Conservation (phyloP, 1,284 basidiomycete species). For the Malassezia nana region DNA sequence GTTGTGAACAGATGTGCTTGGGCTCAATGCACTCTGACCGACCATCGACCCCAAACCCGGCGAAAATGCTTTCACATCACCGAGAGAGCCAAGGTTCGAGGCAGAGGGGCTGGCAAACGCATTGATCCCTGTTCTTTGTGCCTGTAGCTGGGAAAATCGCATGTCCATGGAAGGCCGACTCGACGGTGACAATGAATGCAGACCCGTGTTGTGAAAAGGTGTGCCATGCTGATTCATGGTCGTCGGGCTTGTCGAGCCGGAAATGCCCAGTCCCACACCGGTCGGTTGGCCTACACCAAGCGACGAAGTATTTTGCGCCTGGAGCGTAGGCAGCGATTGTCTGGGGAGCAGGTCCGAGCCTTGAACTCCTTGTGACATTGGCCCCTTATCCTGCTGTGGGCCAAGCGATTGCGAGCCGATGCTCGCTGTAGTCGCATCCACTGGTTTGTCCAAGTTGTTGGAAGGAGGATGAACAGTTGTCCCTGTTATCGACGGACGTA, state of each 20-base stretch:
- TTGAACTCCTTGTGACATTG: not conserved
- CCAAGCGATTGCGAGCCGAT: not conserved
- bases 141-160: not conserved
- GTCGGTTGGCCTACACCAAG: not conserved
- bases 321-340: not conserved
- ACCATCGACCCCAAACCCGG: not conserved
- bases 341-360: too few species aligned
- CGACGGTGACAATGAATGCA: not conserved
- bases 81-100: not conserved
- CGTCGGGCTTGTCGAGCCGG: not conserved
- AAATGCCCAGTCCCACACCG: not conserved
- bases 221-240: not conserved
- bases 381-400: conserved; percentile 21
- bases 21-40: not conserved
- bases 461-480: too few species aligned
- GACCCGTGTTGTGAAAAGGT: not conserved
- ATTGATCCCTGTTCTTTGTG: not conserved
- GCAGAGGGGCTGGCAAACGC: not conserved
- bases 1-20: too few species aligned
- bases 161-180: not conserved
- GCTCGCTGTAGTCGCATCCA: not conserved
- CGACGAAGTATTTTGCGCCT: too few species aligned
- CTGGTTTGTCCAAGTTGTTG: not conserved
- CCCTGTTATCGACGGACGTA: conserved; percentile 10
- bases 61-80: not conserved